Percentiles rank a stretch among this genome's conserved stretches.
These are phyloP conservation scores for Trichophaea hybrida DNA, from an alignment of 2,329 filamentous ascomycete species.

Conservation along the genomic window DNA sequence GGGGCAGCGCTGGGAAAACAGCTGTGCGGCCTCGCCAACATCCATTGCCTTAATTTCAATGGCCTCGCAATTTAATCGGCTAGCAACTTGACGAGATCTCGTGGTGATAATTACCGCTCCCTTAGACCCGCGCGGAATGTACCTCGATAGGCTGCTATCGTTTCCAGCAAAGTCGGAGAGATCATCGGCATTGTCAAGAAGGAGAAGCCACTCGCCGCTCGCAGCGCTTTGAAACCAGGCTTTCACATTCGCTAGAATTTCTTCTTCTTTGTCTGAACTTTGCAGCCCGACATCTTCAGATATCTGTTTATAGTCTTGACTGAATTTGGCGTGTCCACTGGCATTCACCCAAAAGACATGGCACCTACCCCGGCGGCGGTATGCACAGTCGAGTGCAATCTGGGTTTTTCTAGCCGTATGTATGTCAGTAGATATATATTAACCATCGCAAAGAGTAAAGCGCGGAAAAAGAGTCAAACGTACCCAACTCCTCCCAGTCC, in stretches of 20 bases:
- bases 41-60: background rate
- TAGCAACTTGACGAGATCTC: background rate
- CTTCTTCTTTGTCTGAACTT: background rate
- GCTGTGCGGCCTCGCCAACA: background rate
- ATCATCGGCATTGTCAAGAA: conserved; percentile 13
- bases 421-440: too few relatives aligned
- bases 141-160: background rate
- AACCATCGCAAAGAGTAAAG: too few relatives aligned
- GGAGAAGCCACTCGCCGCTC: conserved; percentile 13
- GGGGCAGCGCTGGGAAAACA: background rate
- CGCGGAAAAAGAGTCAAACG: background rate
- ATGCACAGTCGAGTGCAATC: background rate
- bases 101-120: conserved; percentile 12
- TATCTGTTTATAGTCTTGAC: conserved; percentile 4
- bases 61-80: background rate
- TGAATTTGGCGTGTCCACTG: background rate
- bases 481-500: background rate
- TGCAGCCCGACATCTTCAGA: background rate
- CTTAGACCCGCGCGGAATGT: conserved; percentile 4
- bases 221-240: conserved; percentile 12
- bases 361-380: background rate
- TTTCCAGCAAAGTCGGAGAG: background rate
- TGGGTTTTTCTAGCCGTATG: background rate
- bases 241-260: background rate
- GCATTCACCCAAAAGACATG: conserved; percentile 9